Percentiles rank a stretch among this genome's conserved stretches.
Conservation (phyloP, 345 rosid genomes). For the Populus davidiana region DNA sequence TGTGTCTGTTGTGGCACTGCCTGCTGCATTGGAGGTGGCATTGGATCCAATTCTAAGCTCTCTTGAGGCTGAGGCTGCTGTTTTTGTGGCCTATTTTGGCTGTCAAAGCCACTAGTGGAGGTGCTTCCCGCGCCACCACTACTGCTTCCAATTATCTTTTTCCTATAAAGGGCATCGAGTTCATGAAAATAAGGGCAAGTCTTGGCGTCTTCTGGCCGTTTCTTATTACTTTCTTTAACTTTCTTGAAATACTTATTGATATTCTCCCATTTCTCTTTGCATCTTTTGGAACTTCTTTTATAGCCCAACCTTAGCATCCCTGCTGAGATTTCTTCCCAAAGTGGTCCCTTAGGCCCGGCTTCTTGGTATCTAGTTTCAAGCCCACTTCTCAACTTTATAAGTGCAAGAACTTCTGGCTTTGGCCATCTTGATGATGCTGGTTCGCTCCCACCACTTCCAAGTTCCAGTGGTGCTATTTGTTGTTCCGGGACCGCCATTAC, state of each 20-base stretch:
- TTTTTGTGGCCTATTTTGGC: slow-evolving; percentile 15
- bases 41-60: slow-evolving; percentile 13
- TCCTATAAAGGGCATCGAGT: slow-evolving; percentile 16
- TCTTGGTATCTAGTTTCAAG: slow-evolving; percentile 22
- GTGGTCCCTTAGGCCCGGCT: slow-evolving; percentile 19
- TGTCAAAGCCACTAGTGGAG: slow-evolving; percentile 16
- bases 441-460: slow-evolving; percentile 27
- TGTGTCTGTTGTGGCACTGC: slow-evolving; percentile 12
- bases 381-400: slow-evolving; percentile 16
- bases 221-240: slow-evolving; percentile 20
- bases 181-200: slow-evolving; percentile 29
- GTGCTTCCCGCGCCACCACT: neutral
- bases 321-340: slow-evolving; percentile 25
- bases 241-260: slow-evolving; percentile 30
- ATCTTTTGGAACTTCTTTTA: slow-evolving; percentile 19
- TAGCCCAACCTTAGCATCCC: slow-evolving; percentile 21
- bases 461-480: slow-evolving; percentile 34
- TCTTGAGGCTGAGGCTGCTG: slow-evolving; percentile 17
- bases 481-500: slow-evolving; percentile 54
- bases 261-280: slow-evolving; percentile 30
- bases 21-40: slow-evolving; percentile 26
- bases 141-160: slow-evolving; percentile 24
- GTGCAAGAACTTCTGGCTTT: slow-evolving; percentile 17
- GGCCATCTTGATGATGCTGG: slow-evolving; percentile 27
- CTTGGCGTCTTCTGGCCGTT: slow-evolving; percentile 23